Base-by-base conservation (phyloP, 495 filamentous ascomycete genomes). In the Penicillium cataractarum region DNA sequence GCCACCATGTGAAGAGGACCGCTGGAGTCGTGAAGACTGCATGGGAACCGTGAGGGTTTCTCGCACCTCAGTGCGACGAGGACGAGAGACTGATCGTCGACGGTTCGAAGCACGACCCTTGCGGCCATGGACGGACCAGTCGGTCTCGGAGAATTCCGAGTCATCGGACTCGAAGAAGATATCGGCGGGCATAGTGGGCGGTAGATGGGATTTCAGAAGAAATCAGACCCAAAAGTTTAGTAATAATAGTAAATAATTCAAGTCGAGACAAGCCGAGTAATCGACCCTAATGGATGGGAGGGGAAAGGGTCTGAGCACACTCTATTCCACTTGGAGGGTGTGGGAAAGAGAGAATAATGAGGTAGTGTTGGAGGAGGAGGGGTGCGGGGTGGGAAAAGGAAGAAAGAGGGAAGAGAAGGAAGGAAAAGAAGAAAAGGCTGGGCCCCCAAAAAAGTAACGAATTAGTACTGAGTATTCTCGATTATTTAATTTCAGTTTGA, bases 1-100 rank as follows among this genome's bases (percentile, higher is more conserved):
- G 19, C 64, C 69, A 32, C 79, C 78, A 1, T 76, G 80, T 8
- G 79, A 82, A 9, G 73, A 68, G 3, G 79, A 82, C 2, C 79
- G 77, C 32, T 73, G 70, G 3, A 78, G 54, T 39, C 71, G 72
- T 24, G 65, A 51, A 29, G 64, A 63, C 46, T 72, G 67, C 9
- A 71, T 31, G 39, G 54, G 76, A 61, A 32, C 57, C 55, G 39
- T 72, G 60, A 49, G 67, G 69, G 61, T 49, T 29, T 60, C 59
- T 31, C 49, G 44, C 3, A 35, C 35, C 40, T 71, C 71, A 6
- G 73, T 71, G 42, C 55, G 66, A 27, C 72, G 79, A 31, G 64
- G 70, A 31, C 79, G 78, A 35, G 79, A 82, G 42, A 68, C 37
- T 17, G 79, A 82, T 55, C 77, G 79, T 26, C 71, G 68, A 15